Evolutionary conservation across 371 early-diverging fungal species (phyloP).

Genomic region (Choanephora cucurbitarum): DNA sequence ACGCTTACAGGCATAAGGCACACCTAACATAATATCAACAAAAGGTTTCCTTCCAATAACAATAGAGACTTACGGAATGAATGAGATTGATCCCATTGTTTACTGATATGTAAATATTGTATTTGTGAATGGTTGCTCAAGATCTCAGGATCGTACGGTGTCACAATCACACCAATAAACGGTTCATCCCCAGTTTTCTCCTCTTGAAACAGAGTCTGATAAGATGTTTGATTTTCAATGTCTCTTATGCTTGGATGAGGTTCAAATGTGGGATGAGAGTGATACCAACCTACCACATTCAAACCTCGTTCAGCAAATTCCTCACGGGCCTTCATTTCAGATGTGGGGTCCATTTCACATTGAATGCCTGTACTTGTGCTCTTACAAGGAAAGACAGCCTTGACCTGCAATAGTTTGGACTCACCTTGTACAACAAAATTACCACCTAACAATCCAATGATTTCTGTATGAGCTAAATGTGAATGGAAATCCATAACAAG

Average conservation of each 20-base stretch:
- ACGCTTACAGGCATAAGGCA: constrained; percentile 55
- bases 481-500: constrained; percentile 90
- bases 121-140: constrained; percentile 57
- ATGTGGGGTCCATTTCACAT: constrained; percentile 86
- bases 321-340: constrained; percentile 75
- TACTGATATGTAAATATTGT: constrained; percentile 58
- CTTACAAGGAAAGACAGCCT: constrained; percentile 64
- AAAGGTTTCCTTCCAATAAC: background rate
- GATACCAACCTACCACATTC: constrained; percentile 91
- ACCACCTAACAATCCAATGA: constrained; percentile 87
- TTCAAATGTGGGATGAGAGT: constrained; percentile 86
- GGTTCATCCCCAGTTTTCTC: constrained; percentile 71
- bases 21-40: constrained; percentile 23
- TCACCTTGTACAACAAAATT: constrained; percentile 48
- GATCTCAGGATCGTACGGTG: constrained; percentile 66
- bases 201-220: constrained; percentile 75
- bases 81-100: constrained; percentile 43
- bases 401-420: constrained; percentile 52
- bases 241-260: constrained; percentile 84
- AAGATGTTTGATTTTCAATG: constrained; percentile 80
- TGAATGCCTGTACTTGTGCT: constrained; percentile 74
- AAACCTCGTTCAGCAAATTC: constrained; percentile 69
- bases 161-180: constrained; percentile 82
- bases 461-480: constrained; percentile 81
- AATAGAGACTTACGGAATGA: constrained; percentile 46